These are phyloP conservation scores for Inga leiocalycina DNA, from an alignment of 306 rosid genomes.

Conservation along the genomic window DNA sequence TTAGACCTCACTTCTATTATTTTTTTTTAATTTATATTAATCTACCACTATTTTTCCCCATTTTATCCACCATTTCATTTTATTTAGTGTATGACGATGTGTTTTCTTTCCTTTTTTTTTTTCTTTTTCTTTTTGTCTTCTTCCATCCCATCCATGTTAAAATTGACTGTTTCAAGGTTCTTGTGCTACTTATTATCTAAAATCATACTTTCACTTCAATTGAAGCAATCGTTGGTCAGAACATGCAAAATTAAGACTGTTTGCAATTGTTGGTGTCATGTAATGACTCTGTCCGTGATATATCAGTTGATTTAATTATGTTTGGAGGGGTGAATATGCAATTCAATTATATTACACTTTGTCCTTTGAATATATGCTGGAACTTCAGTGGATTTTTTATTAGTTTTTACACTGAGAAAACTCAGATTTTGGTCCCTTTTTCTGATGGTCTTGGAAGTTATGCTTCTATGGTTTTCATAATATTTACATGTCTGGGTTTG, in stretches of 20 bases:
- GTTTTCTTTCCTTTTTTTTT: neutral
- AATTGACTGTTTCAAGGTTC: neutral
- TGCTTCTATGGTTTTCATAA: too few species aligned
- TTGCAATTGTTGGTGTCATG: neutral
- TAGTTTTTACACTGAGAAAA: too few species aligned
- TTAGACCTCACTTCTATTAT: neutral
- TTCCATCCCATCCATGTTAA: slow-evolving; percentile 11
- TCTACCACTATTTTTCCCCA: neutral
- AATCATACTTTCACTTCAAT: neutral
- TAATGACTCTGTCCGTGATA: neutral
- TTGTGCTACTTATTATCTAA: neutral
- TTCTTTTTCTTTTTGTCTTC: neutral
- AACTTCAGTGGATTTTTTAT: too few species aligned
- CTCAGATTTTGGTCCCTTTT: too few species aligned
- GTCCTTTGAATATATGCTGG: neutral
- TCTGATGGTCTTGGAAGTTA: too few species aligned
- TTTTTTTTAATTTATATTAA: slow-evolving; percentile 16
- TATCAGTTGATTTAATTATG: neutral
- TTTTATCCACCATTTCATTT: slow-evolving; percentile 18
- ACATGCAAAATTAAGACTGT: neutral
- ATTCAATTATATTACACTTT: neutral
- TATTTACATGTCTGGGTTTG: neutral
- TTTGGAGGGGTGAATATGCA: too few species aligned
- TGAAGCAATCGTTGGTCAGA: neutral
- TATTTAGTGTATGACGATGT: slow-evolving; percentile 24